Conservation (phyloP, 1,284 basidiomycete species). For the Cryptococcus wingfieldii region DNA sequence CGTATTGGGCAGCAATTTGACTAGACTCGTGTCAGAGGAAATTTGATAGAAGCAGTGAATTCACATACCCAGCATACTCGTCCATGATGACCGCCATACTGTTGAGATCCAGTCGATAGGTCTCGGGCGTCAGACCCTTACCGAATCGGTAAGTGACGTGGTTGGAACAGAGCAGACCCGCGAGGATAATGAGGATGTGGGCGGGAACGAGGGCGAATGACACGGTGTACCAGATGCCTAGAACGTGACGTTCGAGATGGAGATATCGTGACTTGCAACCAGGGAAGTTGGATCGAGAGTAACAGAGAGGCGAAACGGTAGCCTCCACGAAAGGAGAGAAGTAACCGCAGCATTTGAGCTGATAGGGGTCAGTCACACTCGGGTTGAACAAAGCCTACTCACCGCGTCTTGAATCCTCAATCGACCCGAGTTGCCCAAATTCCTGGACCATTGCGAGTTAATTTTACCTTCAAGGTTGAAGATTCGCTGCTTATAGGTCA, state of each 20-base stretch:
- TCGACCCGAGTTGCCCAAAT: slow-evolving; percentile 56
- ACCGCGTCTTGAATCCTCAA: slow-evolving; percentile 60
- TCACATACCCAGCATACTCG: slow-evolving; percentile 60
- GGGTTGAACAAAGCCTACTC: slow-evolving; percentile 7
- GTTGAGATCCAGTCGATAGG: slow-evolving; percentile 61
- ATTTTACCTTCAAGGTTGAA: slow-evolving; percentile 72
- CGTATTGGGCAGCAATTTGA: slow-evolving; percentile 49
- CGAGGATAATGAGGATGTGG: slow-evolving; percentile 62
- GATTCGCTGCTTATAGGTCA: slow-evolving; percentile 61
- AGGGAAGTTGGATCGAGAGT: slow-evolving; percentile 58
- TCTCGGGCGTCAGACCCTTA: slow-evolving; percentile 71
- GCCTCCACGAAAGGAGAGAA: slow-evolving; percentile 63
- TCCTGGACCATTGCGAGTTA: slow-evolving; percentile 63
- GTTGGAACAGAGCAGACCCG: slow-evolving; percentile 63
- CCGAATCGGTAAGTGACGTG: slow-evolving; percentile 72
- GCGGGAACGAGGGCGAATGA: slow-evolving; percentile 63
- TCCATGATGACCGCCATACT: slow-evolving; percentile 70
- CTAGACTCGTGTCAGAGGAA: slow-evolving; percentile 9
- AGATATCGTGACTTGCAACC: slow-evolving; percentile 67
- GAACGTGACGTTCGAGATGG: slow-evolving; percentile 58
- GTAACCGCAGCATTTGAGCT: slow-evolving; percentile 65
- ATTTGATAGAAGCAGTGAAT: not conserved
- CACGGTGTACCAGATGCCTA: slow-evolving; percentile 58
- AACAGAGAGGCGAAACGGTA: slow-evolving; percentile 62
- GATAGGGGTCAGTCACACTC: not conserved